Evolutionary conservation across 768 basidiomycete genomes (phyloP), one percentile per base, ranked within the genome.

Genomic region (Favolaschia claudopus): DNA sequence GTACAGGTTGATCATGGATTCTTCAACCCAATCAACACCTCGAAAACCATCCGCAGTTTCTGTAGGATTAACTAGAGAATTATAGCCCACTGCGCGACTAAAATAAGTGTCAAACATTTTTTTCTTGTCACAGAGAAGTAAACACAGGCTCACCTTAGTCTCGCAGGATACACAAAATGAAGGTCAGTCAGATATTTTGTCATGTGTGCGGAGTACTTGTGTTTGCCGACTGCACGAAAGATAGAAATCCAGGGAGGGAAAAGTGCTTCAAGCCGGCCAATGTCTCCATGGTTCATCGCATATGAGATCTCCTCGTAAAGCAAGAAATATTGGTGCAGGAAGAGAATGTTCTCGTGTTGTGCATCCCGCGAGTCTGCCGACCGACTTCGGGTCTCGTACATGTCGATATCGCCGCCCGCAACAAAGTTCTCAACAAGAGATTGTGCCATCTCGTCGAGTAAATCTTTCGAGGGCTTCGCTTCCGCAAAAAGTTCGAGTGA

Each of bases 281-380:
- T 74, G 33, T 76, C 75, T 0, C 75, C 69, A 1, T 12, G 3
- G 28, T 75, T 76, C 68, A 76, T 72, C 0, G 72, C 68, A 58
- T 73, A 67, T 0, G 65, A 62, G 1, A 78, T 52, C 46, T 81
- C 79, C 38, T 77, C 72, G 50, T 82, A 82, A 0, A 81, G 68
- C 2, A 81, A 44, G 7, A 75, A 64, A 29, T 77, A 75, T 28
- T 75, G 55, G 9, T 78, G 66, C 3, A 60, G 24, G 0, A 79
- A 46, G 10, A 74, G 27, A 0, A 48, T 43, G 53, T 82, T 81
- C 54, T 77, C 73, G 17, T 63, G 49, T n/a, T 74, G 68, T 37
- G 69, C 15, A 57, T 80, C 78, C 7, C 72, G 55, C 4, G 59
- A 53, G 2, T 7, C 31, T 17, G 27, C 27, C 7, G 44, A n/a